phyloP scores from a whole-genome alignment of 2,329 filamentous ascomycete genomes.

The Ophidiomyces ophidiicola region DNA sequence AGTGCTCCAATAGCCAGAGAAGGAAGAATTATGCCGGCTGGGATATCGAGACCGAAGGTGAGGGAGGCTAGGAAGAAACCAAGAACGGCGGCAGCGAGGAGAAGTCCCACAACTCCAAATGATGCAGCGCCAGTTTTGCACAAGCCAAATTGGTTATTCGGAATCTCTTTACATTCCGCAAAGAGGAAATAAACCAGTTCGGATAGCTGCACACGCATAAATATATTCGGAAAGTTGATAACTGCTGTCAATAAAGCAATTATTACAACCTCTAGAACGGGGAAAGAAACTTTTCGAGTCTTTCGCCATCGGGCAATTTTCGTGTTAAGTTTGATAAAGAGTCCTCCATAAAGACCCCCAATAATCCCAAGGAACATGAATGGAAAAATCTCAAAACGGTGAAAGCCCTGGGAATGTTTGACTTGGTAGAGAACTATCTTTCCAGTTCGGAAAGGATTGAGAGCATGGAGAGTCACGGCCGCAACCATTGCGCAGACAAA shows the following conservation, averaged over 20 bases:
- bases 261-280: conserved; percentile 66
- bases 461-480: conserved; percentile 78
- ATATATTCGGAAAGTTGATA: conserved; percentile 90
- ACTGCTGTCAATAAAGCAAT: conserved; percentile 72
- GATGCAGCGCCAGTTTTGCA: conserved; percentile 80
- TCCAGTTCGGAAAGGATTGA: conserved; percentile 89
- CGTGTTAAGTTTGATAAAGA: conserved; percentile 95
- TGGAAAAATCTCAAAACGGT: conserved; percentile 83
- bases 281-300: conserved; percentile 54
- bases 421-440: conserved; percentile 95
- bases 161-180: conserved; percentile 69
- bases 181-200: conserved; percentile 89
- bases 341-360: conserved; percentile 83
- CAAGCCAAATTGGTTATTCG: conserved; percentile 77
- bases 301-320: conserved; percentile 69
- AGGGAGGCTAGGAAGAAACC: conserved; percentile 76
- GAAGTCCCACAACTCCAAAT: conserved; percentile 65
- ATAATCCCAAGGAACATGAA: conserved; percentile 77
- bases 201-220: conserved; percentile 85
- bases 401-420: conserved; percentile 82
- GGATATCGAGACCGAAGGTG: conserved; percentile 89
- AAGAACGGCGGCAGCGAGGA: conserved; percentile 68
- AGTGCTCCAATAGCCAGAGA: conserved; percentile 93
- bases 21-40: conserved; percentile 87
- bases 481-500: conserved; percentile 99